A percentile compares a stretch with the other conserved stretches of the same genome.
Conservation (phyloP, 306 rosid species). For the Dalbergia cultrata region DNA sequence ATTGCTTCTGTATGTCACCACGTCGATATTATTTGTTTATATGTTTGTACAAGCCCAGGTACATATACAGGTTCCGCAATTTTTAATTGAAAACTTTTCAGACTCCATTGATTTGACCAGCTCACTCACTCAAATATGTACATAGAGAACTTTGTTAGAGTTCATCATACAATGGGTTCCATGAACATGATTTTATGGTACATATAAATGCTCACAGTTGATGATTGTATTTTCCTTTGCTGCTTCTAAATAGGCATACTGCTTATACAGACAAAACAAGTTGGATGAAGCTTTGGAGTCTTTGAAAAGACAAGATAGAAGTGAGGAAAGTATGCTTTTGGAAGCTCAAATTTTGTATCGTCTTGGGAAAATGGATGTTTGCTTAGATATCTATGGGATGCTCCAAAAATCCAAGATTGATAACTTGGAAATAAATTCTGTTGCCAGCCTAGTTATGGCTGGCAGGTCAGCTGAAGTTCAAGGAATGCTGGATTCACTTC, state of each 20-base stretch:
- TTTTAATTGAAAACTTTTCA: conserved; percentile 2
- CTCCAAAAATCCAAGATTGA: conserved; percentile 86
- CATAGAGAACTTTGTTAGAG: conserved; percentile 9
- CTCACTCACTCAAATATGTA: conserved; percentile 19
- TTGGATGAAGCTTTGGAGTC: conserved; percentile 82
- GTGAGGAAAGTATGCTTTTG: conserved; percentile 69
- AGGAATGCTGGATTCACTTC: conserved; percentile 75
- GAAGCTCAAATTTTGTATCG: conserved; percentile 96
- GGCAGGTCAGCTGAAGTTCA: conserved; percentile 90
- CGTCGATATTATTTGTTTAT: background rate
- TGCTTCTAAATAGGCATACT: conserved; percentile 79
- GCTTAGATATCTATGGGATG: conserved; percentile 86
- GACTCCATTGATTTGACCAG: background rate
- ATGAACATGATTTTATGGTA: conserved; percentile 6
- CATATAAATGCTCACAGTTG: conserved; percentile 34
- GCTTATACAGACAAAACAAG: conserved; percentile 96
- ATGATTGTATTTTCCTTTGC: conserved; percentile 36
- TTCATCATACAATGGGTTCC: conserved; percentile 8
- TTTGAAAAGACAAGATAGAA: conserved; percentile 68
- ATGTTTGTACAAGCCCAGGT: background rate
- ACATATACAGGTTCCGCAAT: background rate
- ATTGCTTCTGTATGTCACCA: background rate
- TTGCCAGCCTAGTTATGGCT: conserved; percentile 81
- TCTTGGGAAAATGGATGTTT: conserved; percentile 87
- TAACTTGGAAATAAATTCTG: conserved; percentile 80